These are phyloP conservation scores for Elongisporangium prolatum DNA, from an alignment of 352 stramenopile species.

Conservation along the genomic window DNA sequence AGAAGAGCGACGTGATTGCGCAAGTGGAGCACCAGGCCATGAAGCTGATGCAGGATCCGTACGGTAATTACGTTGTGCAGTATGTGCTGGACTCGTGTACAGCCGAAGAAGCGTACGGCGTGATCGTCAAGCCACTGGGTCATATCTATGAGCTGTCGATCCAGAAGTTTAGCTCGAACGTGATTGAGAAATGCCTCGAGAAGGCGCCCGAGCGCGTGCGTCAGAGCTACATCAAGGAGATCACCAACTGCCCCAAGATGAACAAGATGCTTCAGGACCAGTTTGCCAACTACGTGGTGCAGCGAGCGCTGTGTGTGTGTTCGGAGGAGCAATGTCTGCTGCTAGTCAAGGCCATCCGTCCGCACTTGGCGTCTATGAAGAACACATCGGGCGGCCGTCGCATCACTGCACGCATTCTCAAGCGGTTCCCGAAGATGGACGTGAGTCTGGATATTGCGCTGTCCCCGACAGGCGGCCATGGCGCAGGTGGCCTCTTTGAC, in stretches of 20 bases:
- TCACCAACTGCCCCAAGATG: constrained; percentile 79
- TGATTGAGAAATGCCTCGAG: constrained; percentile 98
- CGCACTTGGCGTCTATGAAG: constrained; percentile 92
- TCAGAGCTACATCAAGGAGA: constrained; percentile 72
- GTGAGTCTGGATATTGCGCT: constrained; percentile 72
- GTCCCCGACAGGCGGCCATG: constrained; percentile 19
- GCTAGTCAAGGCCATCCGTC: constrained; percentile 95
- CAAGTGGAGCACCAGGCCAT: constrained; percentile 96
- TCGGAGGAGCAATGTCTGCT: constrained; percentile 92
- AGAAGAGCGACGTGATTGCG: constrained; percentile 87
- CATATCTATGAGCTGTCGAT: constrained; percentile 95
- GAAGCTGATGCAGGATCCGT: constrained; percentile 93
- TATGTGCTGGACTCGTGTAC: constrained; percentile 89
- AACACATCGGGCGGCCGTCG: constrained; percentile 93
- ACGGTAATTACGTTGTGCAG: constrained; percentile 92
- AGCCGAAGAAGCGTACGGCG: constrained; percentile 67
- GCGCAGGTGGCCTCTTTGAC: constrained; percentile 17
- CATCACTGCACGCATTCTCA: constrained; percentile 95
- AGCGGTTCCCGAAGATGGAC: constrained; percentile 95
- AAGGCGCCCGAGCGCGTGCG: constrained; percentile 81
- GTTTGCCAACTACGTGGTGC: constrained; percentile 99
- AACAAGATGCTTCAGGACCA: constrained; percentile 96
- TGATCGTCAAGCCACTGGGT: constrained; percentile 84
- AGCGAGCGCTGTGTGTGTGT: constrained; percentile 94
- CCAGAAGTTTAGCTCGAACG: constrained; percentile 99